Percentiles rank a stretch among this genome's conserved stretches.
These are phyloP conservation scores for Paspalum vaginatum DNA, from an alignment of 176 grass and related monocot species.

Conservation along the genomic window DNA sequence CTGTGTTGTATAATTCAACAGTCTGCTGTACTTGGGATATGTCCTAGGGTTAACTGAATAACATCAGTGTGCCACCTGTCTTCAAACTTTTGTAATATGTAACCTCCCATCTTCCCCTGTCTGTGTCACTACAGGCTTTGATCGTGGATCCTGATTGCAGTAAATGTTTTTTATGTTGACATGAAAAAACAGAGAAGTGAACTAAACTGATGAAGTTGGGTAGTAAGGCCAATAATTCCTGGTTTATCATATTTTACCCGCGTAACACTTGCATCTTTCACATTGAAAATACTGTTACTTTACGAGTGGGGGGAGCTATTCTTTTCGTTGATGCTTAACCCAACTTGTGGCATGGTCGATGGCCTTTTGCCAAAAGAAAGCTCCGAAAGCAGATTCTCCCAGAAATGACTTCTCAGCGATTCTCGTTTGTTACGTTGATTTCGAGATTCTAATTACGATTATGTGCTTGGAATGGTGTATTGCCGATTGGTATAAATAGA, in stretches of 20 bases:
- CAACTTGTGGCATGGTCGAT: slow-evolving; percentile 1
- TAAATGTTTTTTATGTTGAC: background rate
- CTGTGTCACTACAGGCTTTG: background rate
- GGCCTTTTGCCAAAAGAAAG: slow-evolving; percentile 39
- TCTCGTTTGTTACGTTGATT: background rate
- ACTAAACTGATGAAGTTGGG: background rate
- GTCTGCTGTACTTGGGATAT: slow-evolving; percentile 5
- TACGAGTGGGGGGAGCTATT: slow-evolving; percentile 9
- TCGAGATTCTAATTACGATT: background rate
- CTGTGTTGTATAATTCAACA: slow-evolving; percentile 34
- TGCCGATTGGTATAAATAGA: background rate
- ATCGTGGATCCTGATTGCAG: background rate
- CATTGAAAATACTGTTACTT: background rate
- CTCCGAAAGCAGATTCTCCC: slow-evolving; percentile 41
- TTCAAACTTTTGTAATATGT: background rate
- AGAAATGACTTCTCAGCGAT: background rate
- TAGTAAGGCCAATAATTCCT: background rate
- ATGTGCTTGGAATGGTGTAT: background rate
- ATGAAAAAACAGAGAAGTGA: background rate
- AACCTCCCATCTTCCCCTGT: slow-evolving; percentile 7
- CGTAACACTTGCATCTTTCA: background rate
- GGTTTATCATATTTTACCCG: background rate
- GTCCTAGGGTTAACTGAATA: slow-evolving; percentile 10
- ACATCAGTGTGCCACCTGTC: background rate
- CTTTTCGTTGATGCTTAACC: slow-evolving; percentile 32